Base-by-base conservation (phyloP, 2,329 filamentous ascomycete genomes). In the Aureobasidium pullulans region DNA sequence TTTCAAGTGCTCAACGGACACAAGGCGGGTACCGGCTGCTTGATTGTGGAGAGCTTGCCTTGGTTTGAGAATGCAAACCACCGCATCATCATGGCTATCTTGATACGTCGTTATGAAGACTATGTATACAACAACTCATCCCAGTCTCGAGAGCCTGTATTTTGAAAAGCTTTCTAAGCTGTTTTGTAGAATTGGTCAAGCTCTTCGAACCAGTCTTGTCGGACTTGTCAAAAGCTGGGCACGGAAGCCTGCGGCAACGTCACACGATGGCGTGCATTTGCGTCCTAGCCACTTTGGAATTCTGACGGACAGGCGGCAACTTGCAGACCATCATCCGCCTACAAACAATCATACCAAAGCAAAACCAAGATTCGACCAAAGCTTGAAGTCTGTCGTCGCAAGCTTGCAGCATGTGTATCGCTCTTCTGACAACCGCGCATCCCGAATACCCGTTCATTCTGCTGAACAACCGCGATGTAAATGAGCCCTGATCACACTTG, bases 381-480 rank as follows among this genome's bases (percentile, higher is more conserved):
- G 28, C n/a, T 40, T 37, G 50, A 34, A 54, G 36, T 28, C 28
- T 34, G 31, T 43, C 37, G 8, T 31, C 50, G 50, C 23, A 32
- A 19, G 9, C 28, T 6, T 54, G 10, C 44, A 57, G 13, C 32
- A 78, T 80, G 77, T 80, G 77, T 62, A 79, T 80, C 64, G 76
- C 76, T 29, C 71, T 80, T 32, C 65, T 80, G 6, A 76, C 75
- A 5, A 78, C 77, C 6, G 72, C 75, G 19, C 77, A 80, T 63
- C 77, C 77, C 13, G 65, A 75, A 42, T 80, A 79, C 61, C 75
- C 77, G 8, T 73, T 79, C 63, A 76, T 80, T 62, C 67, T 80
- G n/a, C 69, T 79, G 59, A 78, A 75, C 67, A 80, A 80, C 65
- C 70, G 78, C 64, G 78, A 80, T 70, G 75, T 76, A 69, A 56